Base-by-base conservation (phyloP, 345 rosid species). In the Firmiana major region DNA sequence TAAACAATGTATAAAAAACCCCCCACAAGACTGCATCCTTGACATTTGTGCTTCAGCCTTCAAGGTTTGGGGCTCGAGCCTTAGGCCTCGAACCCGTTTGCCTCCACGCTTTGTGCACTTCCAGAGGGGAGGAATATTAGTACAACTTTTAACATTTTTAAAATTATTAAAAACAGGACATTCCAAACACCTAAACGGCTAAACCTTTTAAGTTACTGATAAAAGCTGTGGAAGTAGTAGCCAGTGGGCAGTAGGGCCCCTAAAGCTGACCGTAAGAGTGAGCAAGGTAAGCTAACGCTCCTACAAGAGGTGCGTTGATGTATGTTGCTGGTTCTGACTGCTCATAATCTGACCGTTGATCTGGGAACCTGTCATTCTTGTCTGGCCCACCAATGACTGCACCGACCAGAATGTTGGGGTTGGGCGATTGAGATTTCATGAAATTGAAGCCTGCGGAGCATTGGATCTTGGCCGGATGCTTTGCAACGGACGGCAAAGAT, bases 271-370 rank as follows among this genome's bases (percentile, higher is more conserved):
- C 96, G 49, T 81, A 94, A 0, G 98, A 83, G 83, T 91, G 96
- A 51, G 97, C 97, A 3, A 93, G 90, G 82, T 89, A 93, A 45
- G 99, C 86, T 75, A 95, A 85, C 3, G 93, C 89, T 24, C 99
- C 99, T 8, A 93, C 94, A 59, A 95, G 89, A 9, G 98, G 99
- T 9, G 99, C 89, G 70, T 95, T 95, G 76, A 95, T 93, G 75
- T 93, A 95, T 11, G 99, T 95, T 6, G 94, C 80, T n/a, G 99
- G 98, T 84, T 95, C 98, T 6, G 98, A 95, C 66, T 92, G 99
- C 85, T 87, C 92, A 54, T 91, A 93, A 66, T 90, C 92, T 0
- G 89, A 79, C 69, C 99, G 87, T 53, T 86, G 76, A 77, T 95
- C 99, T 1, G 91, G 90, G 81, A 91, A 95, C 63, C 88, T 74